Base-by-base conservation (phyloP, 2,329 filamentous ascomycete genomes). In the Botryosphaeria dothidea region DNA sequence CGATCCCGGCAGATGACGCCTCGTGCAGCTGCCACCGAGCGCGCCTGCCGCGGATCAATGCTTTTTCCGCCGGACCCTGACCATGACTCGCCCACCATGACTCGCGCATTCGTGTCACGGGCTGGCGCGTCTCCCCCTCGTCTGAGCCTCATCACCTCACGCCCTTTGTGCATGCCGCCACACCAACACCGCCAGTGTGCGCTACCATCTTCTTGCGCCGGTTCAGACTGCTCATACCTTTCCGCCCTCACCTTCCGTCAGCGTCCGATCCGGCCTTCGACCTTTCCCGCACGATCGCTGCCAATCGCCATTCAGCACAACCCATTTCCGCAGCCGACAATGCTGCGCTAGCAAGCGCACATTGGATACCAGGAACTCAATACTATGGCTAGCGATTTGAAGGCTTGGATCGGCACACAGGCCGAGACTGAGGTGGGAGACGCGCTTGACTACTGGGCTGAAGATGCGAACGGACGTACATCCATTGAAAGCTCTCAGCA, bases 51-150 rank as follows among this genome's bases (percentile, higher is more conserved):
- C 56, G 56, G 56, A 31, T 31, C 56, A 45, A 45, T 21, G 1
- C 13, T 46, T 45, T 46, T 31, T 45, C 56, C 56, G 38, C 25
- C n/a, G 25, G 38, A 25, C 41, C 54, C 54, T 45, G 36, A 13
- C 51, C 51, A 3, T 23, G 27, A 45, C n/a, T n/a, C n/a, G n/a
- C n/a, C n/a, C n/a, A n/a, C n/a, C 54, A 19, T 48, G 56, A 46
- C 56, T 60, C 27, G 38, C 38, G 38, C 11, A 15, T 19, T 23
- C 23, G 36, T 13, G 52, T 62, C 45, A 51, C 58, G 58, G 11
- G 43, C 43, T 17, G 21, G 43, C 58, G 58, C 58, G 58, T 62
- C 57, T 27, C 43, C 52, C 57, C 43, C 29, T 36, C 41, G 27
- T 34, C 21, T 27, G 27, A 9, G n/a, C 21, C n/a, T 21, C 31